Evolutionary conservation across 768 basidiomycete species (phyloP).

Genomic region (Trametes elegans): DNA sequence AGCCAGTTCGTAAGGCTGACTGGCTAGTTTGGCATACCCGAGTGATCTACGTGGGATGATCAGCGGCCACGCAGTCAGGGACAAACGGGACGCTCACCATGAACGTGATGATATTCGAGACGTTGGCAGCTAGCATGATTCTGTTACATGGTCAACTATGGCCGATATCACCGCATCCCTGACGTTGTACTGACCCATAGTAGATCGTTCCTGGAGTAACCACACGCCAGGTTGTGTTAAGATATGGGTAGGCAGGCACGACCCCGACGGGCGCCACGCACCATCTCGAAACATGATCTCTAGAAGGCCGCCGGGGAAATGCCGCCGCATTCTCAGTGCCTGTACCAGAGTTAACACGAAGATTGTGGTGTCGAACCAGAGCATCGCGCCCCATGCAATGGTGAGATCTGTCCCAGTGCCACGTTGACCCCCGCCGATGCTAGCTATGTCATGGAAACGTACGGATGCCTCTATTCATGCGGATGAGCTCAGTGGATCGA

Average conservation of each 20-base stretch:
- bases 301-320: conserved; percentile 8
- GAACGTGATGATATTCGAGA: conserved; percentile 19
- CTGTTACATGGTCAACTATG: neutral
- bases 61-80: neutral
- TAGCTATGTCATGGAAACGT: neutral
- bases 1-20: no score
- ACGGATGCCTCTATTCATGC: conserved; percentile 16
- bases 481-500: neutral
- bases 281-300: conserved; percentile 19
- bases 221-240: neutral
- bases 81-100: neutral
- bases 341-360: conserved; percentile 13
- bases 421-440: neutral
- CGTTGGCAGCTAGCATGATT: conserved; percentile 10
- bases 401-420: conserved; percentile 14
- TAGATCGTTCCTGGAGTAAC: conserved; percentile 15
- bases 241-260: no score
- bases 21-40: no score
- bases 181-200: conserved; percentile 2
- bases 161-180: neutral
- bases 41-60: neutral
- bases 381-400: conserved; percentile 16
- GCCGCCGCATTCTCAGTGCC: conserved; percentile 6
- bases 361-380: conserved; percentile 19
- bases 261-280: no score